Evolutionary conservation across 768 basidiomycete species (phyloP), one percentile per base, ranked within the genome.

Genomic region (Collybia sp.): DNA sequence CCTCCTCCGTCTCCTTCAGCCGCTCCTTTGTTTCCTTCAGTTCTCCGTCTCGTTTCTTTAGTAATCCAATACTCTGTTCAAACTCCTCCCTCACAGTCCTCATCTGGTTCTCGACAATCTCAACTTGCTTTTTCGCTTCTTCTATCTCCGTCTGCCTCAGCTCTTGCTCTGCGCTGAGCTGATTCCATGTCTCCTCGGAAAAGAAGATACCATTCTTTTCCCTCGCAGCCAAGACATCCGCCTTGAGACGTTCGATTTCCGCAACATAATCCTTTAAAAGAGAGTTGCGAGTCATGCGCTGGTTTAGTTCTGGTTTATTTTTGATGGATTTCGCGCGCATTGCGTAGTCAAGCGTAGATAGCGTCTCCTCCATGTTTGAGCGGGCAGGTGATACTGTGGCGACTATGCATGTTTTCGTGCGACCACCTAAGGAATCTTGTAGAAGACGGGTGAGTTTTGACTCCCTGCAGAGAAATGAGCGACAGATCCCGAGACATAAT

Each of bases 371-470:
- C 69, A 95, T 79, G 60, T 95, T 97, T 18, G 83, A 89, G 17
- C 90, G 82, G 4, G 92, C 89, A 1, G 96, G 95, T 8, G 93
- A 95, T 57, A 97, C 81, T 5, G 96, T 98, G 0, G 94, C 96
- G 51, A 99, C 89, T 59, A 99, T 93, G 56, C 93, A 95, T 0
- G 96, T 99, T 69, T 97, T 98, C 5, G 96, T 99, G 30, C 84
- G 79, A 0, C 96, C 96, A 5, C 96, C 96, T 4, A 99, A 76
- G n/a, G 96, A 99, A 66, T 99, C 96, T 84, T 98, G 95, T 3
- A 99, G 77, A 9, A 99, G 76, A 31, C 96, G 89, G 12, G 96
- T 99, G 44, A 99, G 85, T 61, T 98, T 98, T 2, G 95, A 97
- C 66, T 99, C 96, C 19, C 93, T 90, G 57, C 9, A 44, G 43